phyloP scores from a whole-genome alignment of 257 asterid species.

The Euphrasia confusa region DNA sequence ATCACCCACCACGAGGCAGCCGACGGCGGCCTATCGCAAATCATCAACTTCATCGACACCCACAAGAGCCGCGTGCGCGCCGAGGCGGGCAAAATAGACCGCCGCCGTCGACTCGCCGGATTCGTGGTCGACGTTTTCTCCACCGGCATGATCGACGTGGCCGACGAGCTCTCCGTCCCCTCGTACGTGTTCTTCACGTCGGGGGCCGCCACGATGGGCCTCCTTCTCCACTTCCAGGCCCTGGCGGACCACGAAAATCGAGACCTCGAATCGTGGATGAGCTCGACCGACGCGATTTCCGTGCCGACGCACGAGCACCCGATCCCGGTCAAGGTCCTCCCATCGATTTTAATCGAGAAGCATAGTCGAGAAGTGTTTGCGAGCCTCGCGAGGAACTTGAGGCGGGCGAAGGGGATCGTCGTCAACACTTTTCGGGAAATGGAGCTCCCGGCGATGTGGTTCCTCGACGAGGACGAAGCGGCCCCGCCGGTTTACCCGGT shows the following conservation, averaged over 20 bases:
- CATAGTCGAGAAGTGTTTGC: too few relatives aligned
- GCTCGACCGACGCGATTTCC: neutral
- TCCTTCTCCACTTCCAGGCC: constrained; percentile 21
- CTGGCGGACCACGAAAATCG: constrained; percentile 13
- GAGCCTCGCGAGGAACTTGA: neutral
- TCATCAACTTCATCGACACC: neutral
- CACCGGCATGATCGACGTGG: constrained; percentile 36
- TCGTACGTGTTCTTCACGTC: constrained; percentile 29
- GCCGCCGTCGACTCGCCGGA: neutral
- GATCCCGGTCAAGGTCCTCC: constrained; percentile 3
- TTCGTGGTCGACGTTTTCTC: constrained; percentile 30
- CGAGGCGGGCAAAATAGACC: neutral
- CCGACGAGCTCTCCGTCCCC: constrained; percentile 30
- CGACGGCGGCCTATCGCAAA: too few relatives aligned
- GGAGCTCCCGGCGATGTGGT: neutral
- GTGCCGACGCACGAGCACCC: neutral
- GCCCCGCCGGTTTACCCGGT: constrained; percentile 3
- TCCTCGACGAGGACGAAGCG: neutral
- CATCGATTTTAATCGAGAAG: too few relatives aligned
- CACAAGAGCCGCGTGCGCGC: neutral
- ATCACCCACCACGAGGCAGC: neutral
- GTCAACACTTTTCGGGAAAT: neutral
- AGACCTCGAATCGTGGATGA: constrained; percentile 3
- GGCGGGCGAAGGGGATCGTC: neutral
- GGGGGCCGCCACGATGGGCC: constrained; percentile 23